Base-by-base conservation (phyloP, 257 asterid species). In the Solanum rostratum region DNA sequence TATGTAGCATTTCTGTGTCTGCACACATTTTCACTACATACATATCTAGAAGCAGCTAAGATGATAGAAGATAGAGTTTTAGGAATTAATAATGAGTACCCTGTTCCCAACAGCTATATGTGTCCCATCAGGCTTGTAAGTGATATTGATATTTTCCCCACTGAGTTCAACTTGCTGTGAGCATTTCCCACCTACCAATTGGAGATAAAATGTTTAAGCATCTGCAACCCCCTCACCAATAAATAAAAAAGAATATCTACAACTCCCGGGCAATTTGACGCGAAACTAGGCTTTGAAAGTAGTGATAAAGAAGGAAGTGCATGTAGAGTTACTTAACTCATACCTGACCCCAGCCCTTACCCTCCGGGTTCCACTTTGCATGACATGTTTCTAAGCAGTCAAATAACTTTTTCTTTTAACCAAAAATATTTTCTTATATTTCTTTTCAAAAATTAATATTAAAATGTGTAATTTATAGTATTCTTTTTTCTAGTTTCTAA, bases 31-130 rank as follows among this genome's bases (percentile, higher is more conserved):
- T 74, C 24, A 74, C 81, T 7, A 46, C 81, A 74, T 74, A 46
- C 39, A 46, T 74, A 74, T 74, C 60, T 24, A 22, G 46, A 53
- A 30, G 33, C 71, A 57, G 55, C 37, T 29, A 81, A 59, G 60
- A 86, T 62, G 49, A 22, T 49, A 20, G 65, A 46, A 59, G 43
- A 46, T 73, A 9, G 18, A 45, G 41, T 70, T 59, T 74, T n/a
- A 62, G 62, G 62, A 52, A 11, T 55, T 37, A 84, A 43, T 30
- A 39, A 27, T 45, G 20, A 63, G 55, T 93, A 95, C 99, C 95
- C 99, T 89, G 90, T 97, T 97, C 63, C 99, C 99, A 84, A 97
- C 98, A 84, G 99, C 99, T 82, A 97, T 82, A 81, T 97, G 98
- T 78, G 94, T 92, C 62, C 99, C 99, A 86, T 97, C 99, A 49